Evolutionary conservation across 805 yeast species (phyloP).

Genomic region (Pichia kluyveri): DNA sequence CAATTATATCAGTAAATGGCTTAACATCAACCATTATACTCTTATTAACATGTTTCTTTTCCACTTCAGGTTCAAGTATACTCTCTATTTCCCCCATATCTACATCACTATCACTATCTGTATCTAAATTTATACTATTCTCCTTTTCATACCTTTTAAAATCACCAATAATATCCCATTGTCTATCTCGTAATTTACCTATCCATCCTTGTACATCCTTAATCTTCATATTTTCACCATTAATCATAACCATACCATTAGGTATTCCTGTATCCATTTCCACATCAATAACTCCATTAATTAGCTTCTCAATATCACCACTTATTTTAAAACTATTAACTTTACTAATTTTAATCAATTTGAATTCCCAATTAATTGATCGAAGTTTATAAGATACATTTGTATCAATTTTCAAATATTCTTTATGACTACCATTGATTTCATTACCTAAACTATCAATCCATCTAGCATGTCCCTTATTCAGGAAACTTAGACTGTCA

Average conservation of each 20-base stretch:
- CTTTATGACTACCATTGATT: not conserved
- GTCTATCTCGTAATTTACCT: not conserved
- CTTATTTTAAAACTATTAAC: no score
- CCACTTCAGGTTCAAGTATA: no score
- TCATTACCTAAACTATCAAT: not conserved
- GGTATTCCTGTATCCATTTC: not conserved
- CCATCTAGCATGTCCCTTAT: conserved; percentile 2
- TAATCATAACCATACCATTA: not conserved
- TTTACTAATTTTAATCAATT: not conserved
- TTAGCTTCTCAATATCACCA: not conserved
- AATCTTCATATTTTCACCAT: no score
- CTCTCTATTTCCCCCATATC: no score
- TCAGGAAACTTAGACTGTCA: not conserved
- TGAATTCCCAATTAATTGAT: conserved; percentile 3
- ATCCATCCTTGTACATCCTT: not conserved
- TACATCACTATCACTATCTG: no score
- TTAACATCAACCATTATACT: not conserved
- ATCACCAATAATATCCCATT: not conserved
- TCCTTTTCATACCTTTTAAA: no score
- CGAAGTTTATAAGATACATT: not conserved
- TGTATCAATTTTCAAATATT: not conserved
- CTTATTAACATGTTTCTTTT: no score
- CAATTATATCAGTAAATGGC: not conserved
- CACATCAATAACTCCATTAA: not conserved
- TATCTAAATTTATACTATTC: no score